Conservation (phyloP, 1,284 basidiomycete genomes). For the Rhodotorula sp. region DNA sequence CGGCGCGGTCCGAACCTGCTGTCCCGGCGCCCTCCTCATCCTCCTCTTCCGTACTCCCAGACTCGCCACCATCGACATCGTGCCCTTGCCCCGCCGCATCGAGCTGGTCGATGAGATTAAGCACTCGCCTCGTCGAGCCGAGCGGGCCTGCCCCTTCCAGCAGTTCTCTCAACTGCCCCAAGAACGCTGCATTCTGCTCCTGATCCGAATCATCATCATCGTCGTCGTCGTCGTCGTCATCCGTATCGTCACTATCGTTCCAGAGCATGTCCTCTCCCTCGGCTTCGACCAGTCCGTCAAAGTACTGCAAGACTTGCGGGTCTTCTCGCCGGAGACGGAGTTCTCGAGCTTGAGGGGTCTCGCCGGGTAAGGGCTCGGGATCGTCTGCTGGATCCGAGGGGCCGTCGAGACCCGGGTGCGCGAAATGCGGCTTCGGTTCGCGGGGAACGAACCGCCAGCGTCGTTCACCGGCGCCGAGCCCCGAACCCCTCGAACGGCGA, state of each 20-base stretch:
- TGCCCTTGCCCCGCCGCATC: neutral
- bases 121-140: slow-evolving; percentile 8
- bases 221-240: neutral
- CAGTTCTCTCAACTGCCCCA: neutral
- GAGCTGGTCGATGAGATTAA: slow-evolving; percentile 5
- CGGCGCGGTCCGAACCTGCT: too few species aligned
- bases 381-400: slow-evolving; percentile 5
- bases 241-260: neutral
- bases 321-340: slow-evolving; percentile 17
- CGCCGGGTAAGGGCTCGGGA: neutral
- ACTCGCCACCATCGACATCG: neutral
- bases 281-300: slow-evolving; percentile 22
- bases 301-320: slow-evolving; percentile 27
- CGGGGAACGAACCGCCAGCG: slow-evolving; percentile 16
- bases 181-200: neutral
- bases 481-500: too few species aligned
- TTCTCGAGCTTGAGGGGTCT: slow-evolving; percentile 4
- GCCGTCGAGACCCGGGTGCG: neutral
- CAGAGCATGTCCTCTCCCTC: slow-evolving; percentile 21
- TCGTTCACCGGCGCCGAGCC: neutral
- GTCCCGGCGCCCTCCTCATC: neutral
- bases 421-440: neutral
- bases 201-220: neutral
- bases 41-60: neutral
- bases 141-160: neutral